These are phyloP conservation scores for Fusarium nelsonii DNA, from an alignment of 2,329 filamentous ascomycete species.

Conservation along the genomic window DNA sequence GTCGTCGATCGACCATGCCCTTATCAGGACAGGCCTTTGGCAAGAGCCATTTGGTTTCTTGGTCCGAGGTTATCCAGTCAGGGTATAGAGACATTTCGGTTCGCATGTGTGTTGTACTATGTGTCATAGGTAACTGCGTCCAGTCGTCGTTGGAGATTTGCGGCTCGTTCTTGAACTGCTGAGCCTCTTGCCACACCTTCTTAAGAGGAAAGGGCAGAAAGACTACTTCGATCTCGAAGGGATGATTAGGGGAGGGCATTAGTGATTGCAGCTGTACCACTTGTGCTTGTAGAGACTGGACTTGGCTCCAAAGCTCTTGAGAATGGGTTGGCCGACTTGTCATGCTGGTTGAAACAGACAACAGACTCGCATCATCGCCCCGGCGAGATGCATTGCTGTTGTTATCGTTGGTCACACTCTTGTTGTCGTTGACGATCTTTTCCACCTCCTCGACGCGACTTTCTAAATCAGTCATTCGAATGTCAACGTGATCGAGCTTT, in stretches of 20 bases:
- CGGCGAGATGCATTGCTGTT: conserved; percentile 57
- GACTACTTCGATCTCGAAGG: conserved; percentile 82
- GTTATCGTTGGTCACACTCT: conserved; percentile 59
- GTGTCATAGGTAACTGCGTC: conserved; percentile 66
- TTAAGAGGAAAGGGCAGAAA: conserved; percentile 77
- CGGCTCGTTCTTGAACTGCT: conserved; percentile 60
- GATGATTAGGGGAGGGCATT: conserved; percentile 70
- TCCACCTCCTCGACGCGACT: conserved; percentile 71
- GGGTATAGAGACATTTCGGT: conserved; percentile 62
- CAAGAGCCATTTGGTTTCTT: conserved; percentile 71
- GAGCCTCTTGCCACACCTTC: conserved; percentile 65
- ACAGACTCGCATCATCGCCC: conserved; percentile 60
- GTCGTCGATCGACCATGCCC: conserved; percentile 74
- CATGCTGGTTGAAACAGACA: conserved; percentile 60
- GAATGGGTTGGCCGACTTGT: conserved; percentile 57
- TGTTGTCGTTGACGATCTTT: conserved; percentile 63
- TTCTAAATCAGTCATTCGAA: conserved; percentile 77
- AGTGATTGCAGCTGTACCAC: conserved; percentile 69
- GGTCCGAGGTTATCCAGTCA: conserved; percentile 61
- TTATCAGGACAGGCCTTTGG: conserved; percentile 75
- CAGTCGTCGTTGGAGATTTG: conserved; percentile 62
- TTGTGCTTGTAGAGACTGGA: conserved; percentile 64
- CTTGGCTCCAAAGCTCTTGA: conserved; percentile 63
- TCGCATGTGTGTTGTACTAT: conserved; percentile 59
- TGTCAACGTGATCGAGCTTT: conserved; percentile 74